Evolutionary conservation across 2,329 filamentous ascomycete genomes (phyloP), one percentile per base, ranked within the genome.

Genomic region (Hawksworthiomyces lignivorus): DNA sequence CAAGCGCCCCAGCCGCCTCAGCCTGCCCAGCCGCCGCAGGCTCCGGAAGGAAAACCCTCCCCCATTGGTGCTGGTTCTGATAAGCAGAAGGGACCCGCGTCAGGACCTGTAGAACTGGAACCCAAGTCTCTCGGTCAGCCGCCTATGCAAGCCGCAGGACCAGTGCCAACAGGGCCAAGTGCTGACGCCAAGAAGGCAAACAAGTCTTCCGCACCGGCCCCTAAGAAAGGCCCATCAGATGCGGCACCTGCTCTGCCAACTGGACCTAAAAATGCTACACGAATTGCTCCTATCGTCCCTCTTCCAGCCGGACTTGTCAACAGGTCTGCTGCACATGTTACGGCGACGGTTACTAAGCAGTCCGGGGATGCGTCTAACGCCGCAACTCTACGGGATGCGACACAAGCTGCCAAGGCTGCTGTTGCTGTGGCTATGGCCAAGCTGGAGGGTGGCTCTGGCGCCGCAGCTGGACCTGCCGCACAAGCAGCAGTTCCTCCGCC

Each of bases 381-480:
- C 10, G 57, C 65, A 8, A 58, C 65, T 34, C 65, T 82, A 9
- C 72, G 76, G 48, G 81, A 84, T 61, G 82, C 84, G 2, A 88
- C 84, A 0, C 77, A 82, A 56, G 78, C 82, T 29, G 84, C 84
- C 1, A 82, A 80, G 52, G 84, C 82, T 22, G 84, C 84, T 8
- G 84, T 87, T n/a, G 83, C 84, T 39, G 77, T 82, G 30, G 85
- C 85, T 2, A 87, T 88, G 81, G 82, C 84, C 1, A 83, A 85
- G 55, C 70, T 89, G 4, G 61, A 67, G 39, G 52, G 56, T 24
- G 63, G 62, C 5, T 61, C 61, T 22, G 53, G 54, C 11, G 50
- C 52, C 18, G 54, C 51, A n/a, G 55, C 48, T 7, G 24, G 24
- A 12, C 8, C 24, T 26, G 24, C 3, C 8, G 24, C 8, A 12